phyloP scores from a whole-genome alignment of 306 rosid genomes.

The Purshia tridentata region DNA sequence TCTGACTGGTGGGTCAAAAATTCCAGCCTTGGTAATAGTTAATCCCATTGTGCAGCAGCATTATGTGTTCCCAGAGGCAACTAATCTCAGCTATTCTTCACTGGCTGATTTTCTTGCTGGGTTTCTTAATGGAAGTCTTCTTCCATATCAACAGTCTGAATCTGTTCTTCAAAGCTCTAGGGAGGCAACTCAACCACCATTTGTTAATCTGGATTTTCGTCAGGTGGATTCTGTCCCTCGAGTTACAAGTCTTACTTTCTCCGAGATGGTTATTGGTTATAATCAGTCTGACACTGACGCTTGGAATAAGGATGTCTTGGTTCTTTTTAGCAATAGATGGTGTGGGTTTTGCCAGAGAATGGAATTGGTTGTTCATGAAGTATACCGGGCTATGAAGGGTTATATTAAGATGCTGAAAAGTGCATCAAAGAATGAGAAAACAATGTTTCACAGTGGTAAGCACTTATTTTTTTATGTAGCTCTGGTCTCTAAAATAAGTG shows the following conservation, averaged over 20 bases:
- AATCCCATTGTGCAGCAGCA: conserved; percentile 78
- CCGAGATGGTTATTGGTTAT: conserved; percentile 62
- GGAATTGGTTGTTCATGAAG: conserved; percentile 82
- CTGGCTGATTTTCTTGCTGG: conserved; percentile 52
- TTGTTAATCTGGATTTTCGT: conserved; percentile 88
- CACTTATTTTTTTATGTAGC: conserved; percentile 2
- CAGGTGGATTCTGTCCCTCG: conserved; percentile 84
- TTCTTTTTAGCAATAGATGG: conserved; percentile 91
- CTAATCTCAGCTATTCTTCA: conserved; percentile 50
- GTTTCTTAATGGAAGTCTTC: conserved; percentile 67
- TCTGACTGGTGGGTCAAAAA: conserved; percentile 58
- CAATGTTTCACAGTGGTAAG: conserved; percentile 47
- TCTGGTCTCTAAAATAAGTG: background rate
- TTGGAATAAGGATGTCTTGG: conserved; percentile 78
- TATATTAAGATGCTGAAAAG: conserved; percentile 40
- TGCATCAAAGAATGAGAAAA: conserved; percentile 43
- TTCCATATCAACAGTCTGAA: conserved; percentile 65
- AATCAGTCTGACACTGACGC: conserved; percentile 59
- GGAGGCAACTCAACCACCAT: conserved; percentile 67
- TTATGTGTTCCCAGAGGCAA: conserved; percentile 57
- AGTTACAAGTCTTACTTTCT: conserved; percentile 59
- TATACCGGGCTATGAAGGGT: conserved; percentile 65
- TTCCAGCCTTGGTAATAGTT: conserved; percentile 78
- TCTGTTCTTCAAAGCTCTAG: conserved; percentile 46
- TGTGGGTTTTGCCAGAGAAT: conserved; percentile 91